Base-by-base conservation (phyloP, 139 green algal species). In the Trebouxia sp. region DNA sequence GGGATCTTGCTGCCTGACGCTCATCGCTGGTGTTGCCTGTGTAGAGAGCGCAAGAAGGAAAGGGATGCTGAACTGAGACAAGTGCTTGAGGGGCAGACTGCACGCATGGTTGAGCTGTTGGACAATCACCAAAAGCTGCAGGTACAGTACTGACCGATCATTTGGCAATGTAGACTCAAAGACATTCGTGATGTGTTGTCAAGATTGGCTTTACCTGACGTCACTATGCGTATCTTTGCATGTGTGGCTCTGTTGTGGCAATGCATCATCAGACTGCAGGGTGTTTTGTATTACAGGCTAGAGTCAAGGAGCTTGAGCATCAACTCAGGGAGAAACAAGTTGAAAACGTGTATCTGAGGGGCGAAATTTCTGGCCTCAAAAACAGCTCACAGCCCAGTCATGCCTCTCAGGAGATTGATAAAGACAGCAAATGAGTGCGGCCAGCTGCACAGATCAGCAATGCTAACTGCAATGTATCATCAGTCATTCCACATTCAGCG, bases 81-180 rank as follows among this genome's bases (percentile, higher is more conserved):
- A 24, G 62, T 72, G 35, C 12, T 72, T 32, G 62, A 72, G 62
- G 62, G 62, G 12, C 62, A 72, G 37, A 72, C 62, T 42, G 62
- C 62, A 30, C 62, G 62, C 9, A 72, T 72, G 62, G 62, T 72
- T 39, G 62, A 72, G 35, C 62, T 72, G 7, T 45, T 72, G 11
- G 62, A 72, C 12, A 72, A 72, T 72, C 62, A 72, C 62, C 62
- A 72, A 15, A 72, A 72, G 20, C 35, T 72, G 62, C 62, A 72
- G 62, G 62, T 45, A 5, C 26, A 67, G 6, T 38, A 11, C 56
- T 38, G 7, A 39, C 11, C 55, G 20, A 26, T 17, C 20, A 53
- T 53, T 53, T 53, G 47, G 47, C 4, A 53, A n/a, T n/a, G n/a
- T n/a, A n/a, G n/a, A n/a, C n/a, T n/a, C n/a, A n/a, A n/a, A n/a